A percentile compares a stretch with the other conserved stretches of the same genome.
These are phyloP conservation scores for Salix purpurea DNA, from an alignment of 345 rosid species.

Conservation along the genomic window DNA sequence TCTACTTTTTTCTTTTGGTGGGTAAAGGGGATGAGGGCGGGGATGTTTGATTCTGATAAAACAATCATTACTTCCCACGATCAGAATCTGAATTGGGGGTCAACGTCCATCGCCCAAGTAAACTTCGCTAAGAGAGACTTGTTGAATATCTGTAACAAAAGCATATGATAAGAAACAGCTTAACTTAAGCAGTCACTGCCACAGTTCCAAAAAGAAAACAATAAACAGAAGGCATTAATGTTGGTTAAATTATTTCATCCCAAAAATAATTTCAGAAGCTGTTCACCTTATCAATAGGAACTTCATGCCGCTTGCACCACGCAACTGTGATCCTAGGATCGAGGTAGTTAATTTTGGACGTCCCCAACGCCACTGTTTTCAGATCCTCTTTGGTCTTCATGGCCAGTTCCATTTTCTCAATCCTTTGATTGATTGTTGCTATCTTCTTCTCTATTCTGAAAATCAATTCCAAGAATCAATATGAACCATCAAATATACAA, in stretches of 20 bases:
- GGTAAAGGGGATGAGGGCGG: background rate
- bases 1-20: background rate
- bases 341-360: slow-evolving; percentile 89
- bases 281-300: slow-evolving; percentile 94
- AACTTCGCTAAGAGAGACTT: slow-evolving; percentile 90
- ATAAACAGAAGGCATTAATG: background rate
- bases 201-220: background rate
- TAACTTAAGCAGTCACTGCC: background rate
- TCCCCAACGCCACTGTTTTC: slow-evolving; percentile 91
- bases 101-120: slow-evolving; percentile 96
- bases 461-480: slow-evolving; percentile 4
- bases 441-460: slow-evolving; percentile 78
- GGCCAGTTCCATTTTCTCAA: slow-evolving; percentile 70
- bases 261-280: background rate
- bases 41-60: background rate
- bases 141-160: slow-evolving; percentile 67
- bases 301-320: slow-evolving; percentile 98
- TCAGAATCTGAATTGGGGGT: slow-evolving; percentile 88
- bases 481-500: background rate
- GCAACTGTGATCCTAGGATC: slow-evolving; percentile 98
- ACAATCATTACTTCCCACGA: background rate
- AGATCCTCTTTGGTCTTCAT: slow-evolving; percentile 79
- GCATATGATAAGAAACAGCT: background rate
- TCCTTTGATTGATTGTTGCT: slow-evolving; percentile 50
- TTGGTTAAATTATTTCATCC: background rate